Evolutionary conservation across 768 basidiomycete genomes (phyloP), one percentile per base, ranked within the genome.

Genomic region (Kwoniella botswanensis): DNA sequence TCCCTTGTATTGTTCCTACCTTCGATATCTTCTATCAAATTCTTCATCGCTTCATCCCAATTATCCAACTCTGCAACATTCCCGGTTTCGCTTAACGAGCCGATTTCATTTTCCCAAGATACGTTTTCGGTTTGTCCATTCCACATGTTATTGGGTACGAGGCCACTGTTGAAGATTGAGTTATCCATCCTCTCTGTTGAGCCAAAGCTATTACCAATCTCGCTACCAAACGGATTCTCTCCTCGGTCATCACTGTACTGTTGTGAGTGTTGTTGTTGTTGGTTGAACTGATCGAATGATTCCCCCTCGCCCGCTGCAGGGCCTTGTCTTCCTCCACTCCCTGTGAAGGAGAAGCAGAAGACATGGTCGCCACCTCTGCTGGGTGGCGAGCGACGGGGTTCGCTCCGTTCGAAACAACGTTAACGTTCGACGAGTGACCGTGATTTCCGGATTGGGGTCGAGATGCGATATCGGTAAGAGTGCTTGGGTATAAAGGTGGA

Each of bases 241-340:
- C 43, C 50, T 54, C 67, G 67, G 64, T 69, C 42, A 66, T 63
- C 68, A 61, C 35, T 7, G 35, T 35, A 67, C 12, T 26, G 35
- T 21, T 65, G 59, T 11, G 50, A 59, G 35, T 71, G 59, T 42
- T 64, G 59, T 13, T 67, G 56, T 43, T 44, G 42, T 29, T 41
- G 55, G 43, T 68, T 62, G 62, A 56, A 59, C 62, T 55, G 46
- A 63, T 65, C 58, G 59, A 66, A 53, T 60, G 56, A 41, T 35
- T 73, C 72, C 72, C 63, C 72, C 72, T 80, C 79, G 74, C 79
- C 79, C 79, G 79, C 79, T 80, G 79, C 79, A 76, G 79, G 79
- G 79, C 75, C 79, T 58, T 57, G 35, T 54, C 46, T 46, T 70
- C 71, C 52, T 67, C 63, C 56, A 18, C 56, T 42, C n/a, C 68